Base-by-base conservation (phyloP, 192 early-diverging fungal species). In the Kappamyces sp. region DNA sequence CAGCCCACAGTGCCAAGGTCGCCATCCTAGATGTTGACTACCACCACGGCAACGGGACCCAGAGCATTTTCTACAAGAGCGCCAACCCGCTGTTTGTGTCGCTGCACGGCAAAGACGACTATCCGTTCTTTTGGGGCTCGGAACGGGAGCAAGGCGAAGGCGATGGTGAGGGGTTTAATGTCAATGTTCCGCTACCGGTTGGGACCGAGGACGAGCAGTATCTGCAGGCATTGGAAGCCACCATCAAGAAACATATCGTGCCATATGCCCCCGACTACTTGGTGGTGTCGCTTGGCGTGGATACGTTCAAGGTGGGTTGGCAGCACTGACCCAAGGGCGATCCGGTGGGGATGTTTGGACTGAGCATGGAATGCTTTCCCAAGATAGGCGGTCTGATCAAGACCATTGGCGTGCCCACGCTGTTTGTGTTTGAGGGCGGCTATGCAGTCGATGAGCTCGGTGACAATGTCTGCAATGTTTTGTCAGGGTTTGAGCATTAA, bases 21-120 rank as follows among this genome's bases (percentile, higher is more conserved):
- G 68, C 89, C 59, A 84, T 94, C 31, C 65, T 97, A 15, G 93
- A 97, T 63, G 91, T 92, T 79, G 93, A 70, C 43, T 66, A 65
- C 37, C 71, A 73, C 39, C 71, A 73, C 58, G 64, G 66, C 2
- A 66, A 66, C 46, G 64, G 72, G 23, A 70, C 65, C 10, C 72
- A 74, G 47, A 38, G 31, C 12, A 66, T 69, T 23, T 74, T 74
- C 54, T 74, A 74, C 42, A 9, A 65, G 47, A 61, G 40, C 35
- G 48, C 69, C 10, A 86, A 86, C 65, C 83, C 83, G 1, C 64
- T 87, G 10, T 88, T 83, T 38, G 73, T 78, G 3, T 86, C 84
- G 23, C 54, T 88, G 0, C 86, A 88, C 61, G 79, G 70, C n/a
- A 5, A 47, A 34, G 64, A 72, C 1, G 83, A 83, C 32, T 88